phyloP scores from a whole-genome alignment of 2,329 filamentous ascomycete genomes.

The Trichothecium sympodiale region DNA sequence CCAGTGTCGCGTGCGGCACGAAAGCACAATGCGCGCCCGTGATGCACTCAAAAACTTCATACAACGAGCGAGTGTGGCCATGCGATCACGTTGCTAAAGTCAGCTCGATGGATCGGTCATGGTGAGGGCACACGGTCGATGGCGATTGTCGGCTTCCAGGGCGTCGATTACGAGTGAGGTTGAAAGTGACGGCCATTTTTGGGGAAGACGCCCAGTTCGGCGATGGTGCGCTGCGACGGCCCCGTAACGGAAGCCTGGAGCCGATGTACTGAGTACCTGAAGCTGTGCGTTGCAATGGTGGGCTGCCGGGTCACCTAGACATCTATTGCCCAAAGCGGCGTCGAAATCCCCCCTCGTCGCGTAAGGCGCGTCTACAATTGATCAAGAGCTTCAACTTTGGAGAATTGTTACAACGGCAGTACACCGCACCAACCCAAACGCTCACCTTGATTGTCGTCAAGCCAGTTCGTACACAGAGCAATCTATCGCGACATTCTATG shows the following conservation, averaged over 20 bases:
- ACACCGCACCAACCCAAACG: too few relatives aligned
- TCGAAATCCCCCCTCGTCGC: slow-evolving; percentile 5
- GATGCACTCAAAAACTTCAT: slow-evolving; percentile 32
- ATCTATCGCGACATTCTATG: not conserved
- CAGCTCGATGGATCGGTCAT: slow-evolving; percentile 34
- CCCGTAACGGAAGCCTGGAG: not conserved
- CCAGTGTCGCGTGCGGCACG: slow-evolving; percentile 34
- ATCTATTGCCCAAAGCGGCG: not conserved
- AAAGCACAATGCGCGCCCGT: slow-evolving; percentile 32
- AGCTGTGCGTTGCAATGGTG: not conserved
- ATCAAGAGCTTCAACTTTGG: not conserved
- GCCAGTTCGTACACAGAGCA: not conserved
- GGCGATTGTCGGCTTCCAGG: slow-evolving; percentile 11
- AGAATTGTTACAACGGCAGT: not conserved
- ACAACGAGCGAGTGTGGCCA: slow-evolving; percentile 20
- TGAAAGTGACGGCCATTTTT: too few relatives aligned
- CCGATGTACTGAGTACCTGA: not conserved
- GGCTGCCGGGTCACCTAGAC: slow-evolving; percentile 1
- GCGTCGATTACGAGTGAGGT: too few relatives aligned
- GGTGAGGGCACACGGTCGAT: slow-evolving; percentile 28
- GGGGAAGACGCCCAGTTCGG: too few relatives aligned
- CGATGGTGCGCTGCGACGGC: slow-evolving; percentile 5
- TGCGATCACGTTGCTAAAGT: slow-evolving; percentile 30
- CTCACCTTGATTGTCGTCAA: not conserved
- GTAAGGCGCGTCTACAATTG: slow-evolving; percentile 5